A percentile compares a stretch with the other conserved stretches of the same genome.
Evolutionary conservation across 2,329 filamentous ascomycete species (phyloP).

Genomic region (Colletotrichum lupini): DNA sequence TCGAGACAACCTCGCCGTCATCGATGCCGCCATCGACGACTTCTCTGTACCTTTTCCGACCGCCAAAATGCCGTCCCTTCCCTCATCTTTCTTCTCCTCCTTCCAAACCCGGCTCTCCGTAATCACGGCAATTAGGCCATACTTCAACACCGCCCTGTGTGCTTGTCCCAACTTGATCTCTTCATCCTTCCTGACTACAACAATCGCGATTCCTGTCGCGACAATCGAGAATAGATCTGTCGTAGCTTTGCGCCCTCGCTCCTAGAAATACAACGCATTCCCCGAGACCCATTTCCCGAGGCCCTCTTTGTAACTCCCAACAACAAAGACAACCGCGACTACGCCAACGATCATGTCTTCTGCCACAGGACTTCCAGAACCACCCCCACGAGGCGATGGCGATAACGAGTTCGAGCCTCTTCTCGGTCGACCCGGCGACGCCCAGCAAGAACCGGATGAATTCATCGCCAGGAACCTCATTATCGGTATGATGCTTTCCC

Average conservation of each 20-base stretch:
- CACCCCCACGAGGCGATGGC: constrained; percentile 43
- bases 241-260: background rate
- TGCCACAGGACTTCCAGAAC: constrained; percentile 73
- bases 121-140: background rate
- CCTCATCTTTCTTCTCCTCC: background rate
- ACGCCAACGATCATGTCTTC: constrained; percentile 68
- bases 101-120: background rate
- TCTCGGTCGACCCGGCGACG: constrained; percentile 73
- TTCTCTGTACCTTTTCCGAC: background rate
- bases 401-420: constrained; percentile 54
- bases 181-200: background rate
- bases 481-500: constrained; percentile 69
- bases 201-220: background rate
- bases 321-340: background rate
- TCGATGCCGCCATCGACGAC: constrained; percentile 32
- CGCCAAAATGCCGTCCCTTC: constrained; percentile 3
- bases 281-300: background rate
- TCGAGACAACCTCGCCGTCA: constrained; percentile 33
- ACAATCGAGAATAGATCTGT: background rate
- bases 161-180: background rate
- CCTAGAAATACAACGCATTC: background rate
- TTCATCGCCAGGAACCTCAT: constrained; percentile 77
- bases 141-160: background rate
- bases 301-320: background rate
- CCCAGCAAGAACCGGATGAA: constrained; percentile 72